These are phyloP conservation scores for Penicillium herquei DNA, from an alignment of 495 filamentous ascomycete genomes.

Conservation along the genomic window DNA sequence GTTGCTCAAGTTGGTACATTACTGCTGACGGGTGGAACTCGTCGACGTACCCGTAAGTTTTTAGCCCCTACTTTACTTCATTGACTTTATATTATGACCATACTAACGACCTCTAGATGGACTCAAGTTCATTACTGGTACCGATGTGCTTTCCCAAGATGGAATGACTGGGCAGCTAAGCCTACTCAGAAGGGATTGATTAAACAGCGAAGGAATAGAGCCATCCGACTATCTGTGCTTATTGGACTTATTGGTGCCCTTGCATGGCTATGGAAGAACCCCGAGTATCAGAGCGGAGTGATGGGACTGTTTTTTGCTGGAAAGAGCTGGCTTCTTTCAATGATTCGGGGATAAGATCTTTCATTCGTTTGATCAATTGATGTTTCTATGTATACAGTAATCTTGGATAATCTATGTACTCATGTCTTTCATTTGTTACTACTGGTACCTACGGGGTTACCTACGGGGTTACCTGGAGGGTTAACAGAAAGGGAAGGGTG, in stretches of 20 bases:
- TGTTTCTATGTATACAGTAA: too few relatives aligned
- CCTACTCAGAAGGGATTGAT: slow-evolving; percentile 48
- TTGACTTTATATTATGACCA: background rate
- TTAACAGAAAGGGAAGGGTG: too few relatives aligned
- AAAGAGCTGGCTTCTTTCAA: slow-evolving; percentile 11
- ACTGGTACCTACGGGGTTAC: too few relatives aligned
- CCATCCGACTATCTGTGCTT: slow-evolving; percentile 18
- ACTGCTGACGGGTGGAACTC: slow-evolving; percentile 59
- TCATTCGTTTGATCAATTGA: too few relatives aligned
- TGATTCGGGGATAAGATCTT: background rate
- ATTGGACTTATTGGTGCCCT: slow-evolving; percentile 17
- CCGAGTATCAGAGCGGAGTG: slow-evolving; percentile 11
- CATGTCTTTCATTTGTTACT: too few relatives aligned
- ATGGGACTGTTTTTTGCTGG: slow-evolving; percentile 14
- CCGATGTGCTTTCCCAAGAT: slow-evolving; percentile 55
- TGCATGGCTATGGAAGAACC: slow-evolving; percentile 18
- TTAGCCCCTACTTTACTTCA: background rate
- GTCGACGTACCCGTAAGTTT: slow-evolving; percentile 56
- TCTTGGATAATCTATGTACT: too few relatives aligned
- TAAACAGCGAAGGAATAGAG: slow-evolving; percentile 21
- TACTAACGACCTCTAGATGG: slow-evolving; percentile 30
- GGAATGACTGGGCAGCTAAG: slow-evolving; percentile 53
- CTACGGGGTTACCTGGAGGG: too few relatives aligned
- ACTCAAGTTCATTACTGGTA: slow-evolving; percentile 49
- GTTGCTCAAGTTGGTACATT: slow-evolving; percentile 59